A percentile compares a stretch with the other conserved stretches of the same genome.
These are phyloP conservation scores for Yamadazyma jaroonii DNA, from an alignment of 1,139 yeast species.

Conservation along the genomic window DNA sequence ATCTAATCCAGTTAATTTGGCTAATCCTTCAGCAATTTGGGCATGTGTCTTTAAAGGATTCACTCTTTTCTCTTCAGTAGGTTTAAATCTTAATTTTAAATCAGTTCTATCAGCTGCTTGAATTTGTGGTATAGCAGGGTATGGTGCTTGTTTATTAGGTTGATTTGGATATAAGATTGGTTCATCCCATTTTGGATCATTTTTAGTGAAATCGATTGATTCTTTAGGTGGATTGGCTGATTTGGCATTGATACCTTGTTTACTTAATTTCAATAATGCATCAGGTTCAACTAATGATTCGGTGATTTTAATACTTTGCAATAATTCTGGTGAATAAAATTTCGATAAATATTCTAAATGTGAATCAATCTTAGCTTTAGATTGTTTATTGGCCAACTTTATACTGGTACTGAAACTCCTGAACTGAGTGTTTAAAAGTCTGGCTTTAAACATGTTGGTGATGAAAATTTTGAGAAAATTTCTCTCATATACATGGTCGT, in stretches of 20 bases:
- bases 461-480: background rate
- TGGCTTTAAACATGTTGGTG: conserved; percentile 1
- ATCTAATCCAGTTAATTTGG: conserved; percentile 73
- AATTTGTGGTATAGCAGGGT: conserved; percentile 42
- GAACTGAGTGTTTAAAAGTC: background rate
- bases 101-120: conserved; percentile 41
- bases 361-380: conserved; percentile 21
- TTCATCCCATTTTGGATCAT: conserved; percentile 47
- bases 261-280: conserved; percentile 39
- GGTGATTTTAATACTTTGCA: conserved; percentile 77
- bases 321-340: conserved; percentile 73
- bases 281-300: conserved; percentile 72
- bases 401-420: conserved; percentile 4
- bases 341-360: conserved; percentile 63
- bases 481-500: background rate
- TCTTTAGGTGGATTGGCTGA: conserved; percentile 30
- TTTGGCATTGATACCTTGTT: conserved; percentile 28
- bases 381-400: background rate
- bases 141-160: conserved; percentile 37
- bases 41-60: conserved; percentile 18
- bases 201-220: conserved; percentile 26
- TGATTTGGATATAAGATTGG: conserved; percentile 49
- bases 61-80: conserved; percentile 15
- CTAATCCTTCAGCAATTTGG: conserved; percentile 54
- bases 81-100: conserved; percentile 36